Evolutionary conservation across 2,329 filamentous ascomycete genomes (phyloP).

Genomic region (Xylariaceae sp.): DNA sequence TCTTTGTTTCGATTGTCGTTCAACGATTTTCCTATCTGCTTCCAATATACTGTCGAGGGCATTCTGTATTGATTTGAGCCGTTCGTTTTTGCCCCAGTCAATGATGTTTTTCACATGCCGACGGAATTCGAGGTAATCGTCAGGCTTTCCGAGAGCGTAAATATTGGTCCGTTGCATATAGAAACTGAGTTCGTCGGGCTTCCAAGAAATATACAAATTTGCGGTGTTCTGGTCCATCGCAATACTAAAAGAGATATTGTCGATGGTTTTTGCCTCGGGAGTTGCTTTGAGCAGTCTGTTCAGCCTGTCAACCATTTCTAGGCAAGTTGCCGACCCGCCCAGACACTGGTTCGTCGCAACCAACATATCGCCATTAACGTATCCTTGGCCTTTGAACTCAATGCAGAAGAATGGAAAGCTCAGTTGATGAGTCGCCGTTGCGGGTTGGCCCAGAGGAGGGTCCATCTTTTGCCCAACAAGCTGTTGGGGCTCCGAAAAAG

Average conservation of each 20-base stretch:
- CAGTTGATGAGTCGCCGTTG: conserved; percentile 3
- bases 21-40: not conserved
- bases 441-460: not conserved
- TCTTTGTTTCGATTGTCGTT: no score
- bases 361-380: conserved; percentile 26
- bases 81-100: conserved; percentile 30
- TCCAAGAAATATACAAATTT: conserved; percentile 34
- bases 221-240: conserved; percentile 33
- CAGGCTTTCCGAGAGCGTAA: conserved; percentile 29
- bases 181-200: conserved; percentile 29
- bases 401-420: conserved; percentile 29
- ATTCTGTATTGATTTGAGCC: conserved; percentile 25
- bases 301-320: conserved; percentile 26
- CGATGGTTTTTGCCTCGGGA: conserved; percentile 23
- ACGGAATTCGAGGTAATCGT: conserved; percentile 30
- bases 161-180: conserved; percentile 25
- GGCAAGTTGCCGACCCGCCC: conserved; percentile 28
- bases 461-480: not conserved
- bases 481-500: not conserved
- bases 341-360: conserved; percentile 36
- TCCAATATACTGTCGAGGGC: conserved; percentile 3
- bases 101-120: conserved; percentile 34
- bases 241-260: conserved; percentile 30
- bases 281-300: conserved; percentile 13
- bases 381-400: conserved; percentile 30